Percentiles rank a stretch among this genome's conserved stretches.
These are phyloP conservation scores for Cokeromyces recurvatus DNA, from an alignment of 371 early-diverging fungal species.

Conservation along the genomic window DNA sequence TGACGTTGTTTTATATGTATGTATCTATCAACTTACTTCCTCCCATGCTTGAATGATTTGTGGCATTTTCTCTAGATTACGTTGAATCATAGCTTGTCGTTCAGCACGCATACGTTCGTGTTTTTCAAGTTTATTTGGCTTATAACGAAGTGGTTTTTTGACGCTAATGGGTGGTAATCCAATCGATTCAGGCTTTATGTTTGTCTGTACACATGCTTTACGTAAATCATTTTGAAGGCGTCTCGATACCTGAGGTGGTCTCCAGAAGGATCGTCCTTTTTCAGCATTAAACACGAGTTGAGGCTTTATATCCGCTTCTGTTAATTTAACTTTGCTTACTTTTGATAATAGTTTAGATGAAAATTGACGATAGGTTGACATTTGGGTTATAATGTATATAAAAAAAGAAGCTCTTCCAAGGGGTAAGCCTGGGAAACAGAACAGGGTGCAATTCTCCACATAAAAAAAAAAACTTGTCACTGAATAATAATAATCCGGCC, in stretches of 20 bases:
- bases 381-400: too few relatives aligned
- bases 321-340: conserved; percentile 18
- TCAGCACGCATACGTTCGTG: conserved; percentile 57
- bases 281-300: conserved; percentile 43
- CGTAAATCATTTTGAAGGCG: conserved; percentile 59
- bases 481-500: too few relatives aligned
- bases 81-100: conserved; percentile 41
- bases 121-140: conserved; percentile 63
- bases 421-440: too few relatives aligned
- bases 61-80: conserved; percentile 47
- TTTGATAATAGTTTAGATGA: conserved; percentile 29
- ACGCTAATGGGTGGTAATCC: conserved; percentile 38
- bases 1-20: too few relatives aligned
- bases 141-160: conserved; percentile 38
- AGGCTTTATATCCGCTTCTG: conserved; percentile 43
- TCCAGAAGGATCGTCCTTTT: conserved; percentile 52
- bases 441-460: too few relatives aligned
- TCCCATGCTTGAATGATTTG: conserved; percentile 48
- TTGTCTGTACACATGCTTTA: conserved; percentile 53
- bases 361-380: conserved; percentile 33
- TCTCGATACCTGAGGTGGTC: conserved; percentile 47
- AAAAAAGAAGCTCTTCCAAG: too few relatives aligned
- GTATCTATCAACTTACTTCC: conserved; percentile 23
- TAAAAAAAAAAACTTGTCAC: too few relatives aligned
- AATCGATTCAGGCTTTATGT: conserved; percentile 47